phyloP scores from a whole-genome alignment of 768 basidiomycete species.

The Podaxis pistillaris region DNA sequence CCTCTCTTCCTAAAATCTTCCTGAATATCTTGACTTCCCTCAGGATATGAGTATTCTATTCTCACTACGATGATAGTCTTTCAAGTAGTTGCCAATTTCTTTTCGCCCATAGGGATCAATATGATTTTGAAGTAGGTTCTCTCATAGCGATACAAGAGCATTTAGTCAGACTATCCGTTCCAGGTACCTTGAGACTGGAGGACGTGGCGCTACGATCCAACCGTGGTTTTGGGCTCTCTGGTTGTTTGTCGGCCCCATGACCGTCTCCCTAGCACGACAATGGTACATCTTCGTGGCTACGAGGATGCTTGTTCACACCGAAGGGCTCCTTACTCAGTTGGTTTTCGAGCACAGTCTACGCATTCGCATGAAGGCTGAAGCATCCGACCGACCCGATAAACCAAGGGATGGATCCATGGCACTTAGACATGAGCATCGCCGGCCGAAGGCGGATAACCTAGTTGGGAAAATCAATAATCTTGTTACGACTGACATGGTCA shows the following conservation, averaged over 20 bases:
- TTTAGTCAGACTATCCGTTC: neutral
- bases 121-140: conserved; percentile 33
- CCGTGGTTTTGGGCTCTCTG: conserved; percentile 20
- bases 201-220: conserved; percentile 9
- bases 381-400: conserved; percentile 13
- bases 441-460: conserved; percentile 35
- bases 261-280: conserved; percentile 23
- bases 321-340: conserved; percentile 41
- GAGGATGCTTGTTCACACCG: conserved; percentile 42
- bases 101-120: conserved; percentile 41
- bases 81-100: conserved; percentile 28
- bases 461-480: conserved; percentile 75
- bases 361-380: conserved; percentile 54
- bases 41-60: conserved; percentile 30
- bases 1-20: neutral
- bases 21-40: neutral
- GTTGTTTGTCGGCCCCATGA: conserved; percentile 12
- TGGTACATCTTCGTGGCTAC: conserved; percentile 42
- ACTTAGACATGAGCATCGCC: neutral
- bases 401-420: neutral
- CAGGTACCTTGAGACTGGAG: conserved; percentile 25
- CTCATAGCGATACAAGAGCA: neutral
- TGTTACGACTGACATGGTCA: conserved; percentile 55
- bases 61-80: conserved; percentile 29
- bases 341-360: conserved; percentile 47